A percentile compares a stretch with the other conserved stretches of the same genome.
These are phyloP conservation scores for Aegilops longissima DNA, from an alignment of 176 grass and related monocot species.

Conservation along the genomic window DNA sequence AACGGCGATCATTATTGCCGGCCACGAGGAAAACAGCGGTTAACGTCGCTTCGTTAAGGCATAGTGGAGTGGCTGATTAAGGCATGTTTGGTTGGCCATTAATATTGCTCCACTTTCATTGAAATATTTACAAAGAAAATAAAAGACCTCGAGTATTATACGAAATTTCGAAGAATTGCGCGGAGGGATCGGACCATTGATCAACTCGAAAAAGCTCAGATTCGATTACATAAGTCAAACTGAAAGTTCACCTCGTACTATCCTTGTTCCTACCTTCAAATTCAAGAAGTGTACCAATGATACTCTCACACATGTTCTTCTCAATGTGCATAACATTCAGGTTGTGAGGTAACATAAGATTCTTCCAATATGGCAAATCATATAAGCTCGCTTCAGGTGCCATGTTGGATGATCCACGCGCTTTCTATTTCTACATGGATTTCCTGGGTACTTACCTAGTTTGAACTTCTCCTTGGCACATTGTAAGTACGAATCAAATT, in stretches of 20 bases:
- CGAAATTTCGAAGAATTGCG: too few relatives aligned
- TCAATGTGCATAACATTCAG: constrained; percentile 12
- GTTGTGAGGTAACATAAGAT: neutral
- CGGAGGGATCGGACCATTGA: too few relatives aligned
- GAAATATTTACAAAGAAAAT: too few relatives aligned
- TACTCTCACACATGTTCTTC: constrained; percentile 15
- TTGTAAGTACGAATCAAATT: neutral
- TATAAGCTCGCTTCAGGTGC: constrained; percentile 5
- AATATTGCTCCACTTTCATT: neutral
- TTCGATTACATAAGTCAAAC: too few relatives aligned
- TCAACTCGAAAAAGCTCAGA: too few relatives aligned
- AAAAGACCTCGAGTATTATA: too few relatives aligned
- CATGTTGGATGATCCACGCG: neutral
- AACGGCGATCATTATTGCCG: constrained; percentile 12
- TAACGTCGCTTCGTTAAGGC: neutral
- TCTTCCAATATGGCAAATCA: constrained; percentile 17
- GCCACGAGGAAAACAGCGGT: constrained; percentile 10
- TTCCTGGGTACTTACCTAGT: neutral
- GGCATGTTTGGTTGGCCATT: neutral
- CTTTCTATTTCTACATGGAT: neutral
- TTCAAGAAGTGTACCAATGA: neutral
- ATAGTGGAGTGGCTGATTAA: neutral
- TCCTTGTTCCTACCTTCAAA: constrained; percentile 7
- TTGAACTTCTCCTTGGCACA: neutral
- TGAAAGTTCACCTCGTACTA: neutral